A percentile compares a stretch with the other conserved stretches of the same genome.
Evolutionary conservation across 139 green algal species (phyloP).

Genomic region (Chlorella sorokiniana): DNA sequence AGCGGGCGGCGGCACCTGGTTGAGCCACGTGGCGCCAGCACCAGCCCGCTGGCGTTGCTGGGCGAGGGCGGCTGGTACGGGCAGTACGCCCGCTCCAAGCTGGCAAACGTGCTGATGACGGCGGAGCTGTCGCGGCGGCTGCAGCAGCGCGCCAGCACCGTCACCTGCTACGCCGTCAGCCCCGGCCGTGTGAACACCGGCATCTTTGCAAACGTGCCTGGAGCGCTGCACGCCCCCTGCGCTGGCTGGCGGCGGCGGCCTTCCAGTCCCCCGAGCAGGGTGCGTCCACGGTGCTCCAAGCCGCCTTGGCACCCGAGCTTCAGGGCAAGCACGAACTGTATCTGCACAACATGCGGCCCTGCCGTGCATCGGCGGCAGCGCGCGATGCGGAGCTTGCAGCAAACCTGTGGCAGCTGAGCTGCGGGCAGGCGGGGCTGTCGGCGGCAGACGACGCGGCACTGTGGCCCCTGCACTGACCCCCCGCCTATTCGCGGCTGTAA

Average conservation of each 20-base stretch:
- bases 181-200: constrained; percentile 46
- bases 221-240: neutral
- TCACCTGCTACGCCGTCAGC: constrained; percentile 37
- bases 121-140: constrained; percentile 57
- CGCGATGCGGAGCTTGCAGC: constrained; percentile 17
- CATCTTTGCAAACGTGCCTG: constrained; percentile 32
- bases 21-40: neutral
- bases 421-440: constrained; percentile 21
- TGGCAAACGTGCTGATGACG: constrained; percentile 68
- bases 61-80: constrained; percentile 33
- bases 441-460: constrained; percentile 16
- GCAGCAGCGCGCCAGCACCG: neutral
- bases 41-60: neutral
- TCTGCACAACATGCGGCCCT: constrained; percentile 27
- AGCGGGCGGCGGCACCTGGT: neutral
- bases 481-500: neutral
- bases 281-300: constrained; percentile 38
- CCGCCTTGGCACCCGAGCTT: constrained; percentile 21
- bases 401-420: constrained; percentile 34
- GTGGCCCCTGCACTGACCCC: constrained; percentile 27
- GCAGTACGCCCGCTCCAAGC: constrained; percentile 67
- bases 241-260: neutral
- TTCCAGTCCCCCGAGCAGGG: constrained; percentile 48
- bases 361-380: constrained; percentile 1
- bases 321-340: constrained; percentile 32